Evolutionary conservation across 1,284 basidiomycete genomes (phyloP), one percentile per base, ranked within the genome.

Genomic region (Xerocomus nothofagi): DNA sequence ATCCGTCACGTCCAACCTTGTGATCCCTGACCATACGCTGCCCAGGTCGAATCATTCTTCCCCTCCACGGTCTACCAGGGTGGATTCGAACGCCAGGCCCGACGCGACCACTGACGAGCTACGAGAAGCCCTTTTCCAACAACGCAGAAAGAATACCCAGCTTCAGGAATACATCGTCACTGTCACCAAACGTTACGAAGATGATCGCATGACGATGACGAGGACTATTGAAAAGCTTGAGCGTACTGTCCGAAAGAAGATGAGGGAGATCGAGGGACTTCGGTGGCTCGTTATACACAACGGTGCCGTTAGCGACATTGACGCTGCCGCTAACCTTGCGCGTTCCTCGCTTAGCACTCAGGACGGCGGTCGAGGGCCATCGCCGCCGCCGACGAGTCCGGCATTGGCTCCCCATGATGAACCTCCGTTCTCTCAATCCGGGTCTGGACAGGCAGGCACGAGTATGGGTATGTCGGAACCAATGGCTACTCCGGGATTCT

Each of bases 221-320:
- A 66, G 55, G 24, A 72, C 69, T 14, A 70, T 79, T 14, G 73
- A 74, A 49, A 58, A 56, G n/a, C 69, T 77, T 11, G 74, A 79
- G 59, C 67, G 67, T 26, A 72, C 73, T 49, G 60, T 70, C 31
- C 65, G 66, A 26, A 71, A 72, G 57, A 71, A 72, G 56, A 75
- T 71, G 55, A 62, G 70, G 48, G 78, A 79, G 60, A 73, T 80
- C 40, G 72, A 73, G 45, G 77, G 78, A 17, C 63, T 79, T 33
- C 69, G 73, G 29, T 79, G 74, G 73, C 70, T 79, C 17, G 70
- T 79, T 40, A 68, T 76, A 49, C 71, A 78, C 52, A 61, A 66
- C 3, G 71, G 65, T 21, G 66, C 58, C 8, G 57, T 60, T 12
- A 63, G 57, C 7, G 61, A 70, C 32, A 70, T 70, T 26, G 60